Percentiles rank a stretch among this genome's conserved stretches.
Evolutionary conservation across 2,329 filamentous ascomycete species (phyloP).

Genomic region (Alternaria angustiovoidea): DNA sequence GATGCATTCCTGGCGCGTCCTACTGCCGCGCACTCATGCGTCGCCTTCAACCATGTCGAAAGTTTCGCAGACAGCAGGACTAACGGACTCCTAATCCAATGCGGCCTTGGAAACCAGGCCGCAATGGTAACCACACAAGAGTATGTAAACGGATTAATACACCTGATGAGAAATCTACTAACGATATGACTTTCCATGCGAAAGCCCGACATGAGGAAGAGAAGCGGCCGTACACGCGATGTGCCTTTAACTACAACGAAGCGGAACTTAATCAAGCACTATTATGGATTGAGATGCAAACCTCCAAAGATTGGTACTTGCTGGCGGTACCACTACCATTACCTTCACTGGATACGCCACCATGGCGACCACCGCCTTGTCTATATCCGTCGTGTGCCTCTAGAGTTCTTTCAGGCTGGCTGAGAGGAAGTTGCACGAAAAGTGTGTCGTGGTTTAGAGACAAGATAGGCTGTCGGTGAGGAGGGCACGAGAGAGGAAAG

Average conservation of each 20-base stretch:
- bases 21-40: background rate
- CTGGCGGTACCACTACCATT: background rate
- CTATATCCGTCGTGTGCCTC: conserved; percentile 12
- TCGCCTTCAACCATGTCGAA: background rate
- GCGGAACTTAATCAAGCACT: background rate
- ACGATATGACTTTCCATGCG: background rate
- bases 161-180: background rate
- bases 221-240: background rate
- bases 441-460: background rate
- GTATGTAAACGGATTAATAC: background rate
- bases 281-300: background rate
- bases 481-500: background rate
- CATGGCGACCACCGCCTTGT: conserved; percentile 18
- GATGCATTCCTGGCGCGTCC: background rate
- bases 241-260: background rate
- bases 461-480: background rate
- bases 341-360: conserved; percentile 13
- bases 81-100: background rate
- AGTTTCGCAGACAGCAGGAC: background rate
- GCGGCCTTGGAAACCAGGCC: background rate
- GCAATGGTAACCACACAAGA: background rate
- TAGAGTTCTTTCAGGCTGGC: conserved; percentile 2
- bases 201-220: background rate
- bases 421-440: background rate
- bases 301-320: background rate